Evolutionary conservation across 2,329 filamentous ascomycete species (phyloP), one percentile per base, ranked within the genome.

Genomic region (Monosporascus cannonballus): DNA sequence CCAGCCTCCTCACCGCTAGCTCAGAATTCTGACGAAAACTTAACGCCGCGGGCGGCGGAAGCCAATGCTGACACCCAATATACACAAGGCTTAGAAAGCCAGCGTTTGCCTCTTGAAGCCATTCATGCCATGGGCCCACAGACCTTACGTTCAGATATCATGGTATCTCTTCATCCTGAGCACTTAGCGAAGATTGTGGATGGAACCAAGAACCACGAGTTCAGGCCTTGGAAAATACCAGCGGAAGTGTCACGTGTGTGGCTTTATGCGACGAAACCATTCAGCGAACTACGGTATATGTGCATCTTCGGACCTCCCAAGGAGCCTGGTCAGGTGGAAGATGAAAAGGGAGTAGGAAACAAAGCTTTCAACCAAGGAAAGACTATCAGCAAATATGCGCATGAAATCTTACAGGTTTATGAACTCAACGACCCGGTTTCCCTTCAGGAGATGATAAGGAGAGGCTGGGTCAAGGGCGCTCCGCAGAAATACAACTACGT

Each of bases 371-470:
- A 80, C 54, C 60, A 66, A 9, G 70, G 70, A 6, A 65, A 59
- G 39, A 65, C 56, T n/a, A n/a, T 49, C 25, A 52, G 65, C 17
- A 72, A 71, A 24, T 80, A 70, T 55, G 80, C 78, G 3, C 80
- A 83, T 60, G 75, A 79, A 59, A 70, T 83, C 45, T 58, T 74
- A 22, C 74, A 85, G 59, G 72, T 87, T 1, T 87, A 85, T 60
- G 75, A 83, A 64, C 73, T 87, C 25, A 84, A 85, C 59, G 77
- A 86, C 62, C 78, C 83, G 0, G 71, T 83, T 2, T 68, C 74
- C 0, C 68, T 81, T 2, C 67, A 71, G 0, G 70, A 76, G 50
- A 79, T 86, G 71, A 74, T 73, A 45, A 69, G 72, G 42, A 77
- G 79, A 39, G 81, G 79, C 0, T 83, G 81, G 78, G 62, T 84